phyloP scores from a whole-genome alignment of 306 rosid genomes.

The Rosa chinensis region DNA sequence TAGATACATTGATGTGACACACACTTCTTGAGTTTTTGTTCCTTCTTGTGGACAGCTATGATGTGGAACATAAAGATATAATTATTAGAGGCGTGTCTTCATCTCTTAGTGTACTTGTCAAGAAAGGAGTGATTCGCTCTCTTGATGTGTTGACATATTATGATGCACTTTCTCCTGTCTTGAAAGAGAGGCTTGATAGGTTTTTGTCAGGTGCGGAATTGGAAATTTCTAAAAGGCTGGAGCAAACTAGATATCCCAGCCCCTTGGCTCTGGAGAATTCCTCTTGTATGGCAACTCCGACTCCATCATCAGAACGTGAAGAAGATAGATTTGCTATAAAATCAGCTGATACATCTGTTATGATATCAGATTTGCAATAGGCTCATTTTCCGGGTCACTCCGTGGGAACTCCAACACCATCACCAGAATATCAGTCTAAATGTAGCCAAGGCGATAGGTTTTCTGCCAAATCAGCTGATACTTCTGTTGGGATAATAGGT shows the following conservation, averaged over 20 bases:
- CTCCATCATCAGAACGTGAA: slow-evolving; percentile 15
- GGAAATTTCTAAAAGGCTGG: background rate
- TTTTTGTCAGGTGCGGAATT: slow-evolving; percentile 6
- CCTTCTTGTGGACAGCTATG: too few relatives aligned
- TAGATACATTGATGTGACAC: too few relatives aligned
- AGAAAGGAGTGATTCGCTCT: slow-evolving; percentile 58
- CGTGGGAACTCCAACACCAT: too few relatives aligned
- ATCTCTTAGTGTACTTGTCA: slow-evolving; percentile 46
- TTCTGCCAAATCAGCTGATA: too few relatives aligned
- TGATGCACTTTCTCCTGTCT: slow-evolving; percentile 40
- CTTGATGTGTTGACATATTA: slow-evolving; percentile 54
- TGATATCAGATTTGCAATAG: background rate
- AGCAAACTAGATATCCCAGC: background rate
- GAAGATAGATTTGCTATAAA: background rate
- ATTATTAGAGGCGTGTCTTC: slow-evolving; percentile 57
- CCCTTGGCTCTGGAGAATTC: slow-evolving; percentile 2
- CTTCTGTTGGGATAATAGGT: too few relatives aligned
- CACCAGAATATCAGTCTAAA: too few relatives aligned
- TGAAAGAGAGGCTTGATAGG: slow-evolving; percentile 38
- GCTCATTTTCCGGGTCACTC: too few relatives aligned
- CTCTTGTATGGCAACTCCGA: background rate
- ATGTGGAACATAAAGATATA: slow-evolving; percentile 45
- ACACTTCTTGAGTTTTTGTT: too few relatives aligned
- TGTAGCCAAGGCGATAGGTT: too few relatives aligned
- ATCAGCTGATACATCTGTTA: background rate